phyloP scores from a whole-genome alignment of 805 yeast genomes.

The Yarrowia sp. region DNA sequence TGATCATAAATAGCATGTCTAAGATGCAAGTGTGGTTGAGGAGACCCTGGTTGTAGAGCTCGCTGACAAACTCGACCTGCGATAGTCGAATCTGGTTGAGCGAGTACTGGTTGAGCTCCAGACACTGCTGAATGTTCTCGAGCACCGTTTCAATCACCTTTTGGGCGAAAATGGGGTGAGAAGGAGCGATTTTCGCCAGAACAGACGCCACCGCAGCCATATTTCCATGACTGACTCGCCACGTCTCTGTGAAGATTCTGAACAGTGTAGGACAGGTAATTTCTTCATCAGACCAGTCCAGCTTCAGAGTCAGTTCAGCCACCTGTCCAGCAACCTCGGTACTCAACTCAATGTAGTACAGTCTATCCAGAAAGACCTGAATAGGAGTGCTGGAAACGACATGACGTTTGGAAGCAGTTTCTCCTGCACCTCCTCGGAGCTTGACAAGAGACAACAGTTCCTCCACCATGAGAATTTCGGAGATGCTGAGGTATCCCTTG shows the following conservation, averaged over 20 bases:
- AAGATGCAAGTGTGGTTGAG: conserved; percentile 47
- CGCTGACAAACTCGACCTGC: conserved; percentile 57
- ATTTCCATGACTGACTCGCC: conserved; percentile 56
- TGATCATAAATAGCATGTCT: conserved; percentile 52
- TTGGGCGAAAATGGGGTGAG: conserved; percentile 44
- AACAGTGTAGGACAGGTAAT: conserved; percentile 38
- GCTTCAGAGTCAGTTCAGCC: conserved; percentile 41
- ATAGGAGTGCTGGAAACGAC: conserved; percentile 31
- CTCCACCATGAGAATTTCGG: conserved; percentile 59
- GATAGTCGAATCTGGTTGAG: conserved; percentile 60
- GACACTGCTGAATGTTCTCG: conserved; percentile 61
- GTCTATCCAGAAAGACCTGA: conserved; percentile 45
- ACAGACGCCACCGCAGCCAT: conserved; percentile 50
- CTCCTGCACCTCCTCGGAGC: conserved; percentile 42
- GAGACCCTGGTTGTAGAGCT: conserved; percentile 49
- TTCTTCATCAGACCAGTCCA: conserved; percentile 47
- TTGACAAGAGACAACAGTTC: conserved; percentile 37
- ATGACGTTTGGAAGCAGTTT: conserved; percentile 33
- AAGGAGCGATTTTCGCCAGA: conserved; percentile 40
- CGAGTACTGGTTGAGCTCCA: conserved; percentile 61
- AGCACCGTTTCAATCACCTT: conserved; percentile 57
- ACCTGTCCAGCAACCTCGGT: conserved; percentile 40
- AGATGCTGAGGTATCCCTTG: conserved; percentile 48
- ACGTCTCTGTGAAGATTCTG: conserved; percentile 55
- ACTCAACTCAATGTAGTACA: conserved; percentile 53